Evolutionary conservation across 2,329 filamentous ascomycete species (phyloP).

Genomic region (Trichoderma sp.): DNA sequence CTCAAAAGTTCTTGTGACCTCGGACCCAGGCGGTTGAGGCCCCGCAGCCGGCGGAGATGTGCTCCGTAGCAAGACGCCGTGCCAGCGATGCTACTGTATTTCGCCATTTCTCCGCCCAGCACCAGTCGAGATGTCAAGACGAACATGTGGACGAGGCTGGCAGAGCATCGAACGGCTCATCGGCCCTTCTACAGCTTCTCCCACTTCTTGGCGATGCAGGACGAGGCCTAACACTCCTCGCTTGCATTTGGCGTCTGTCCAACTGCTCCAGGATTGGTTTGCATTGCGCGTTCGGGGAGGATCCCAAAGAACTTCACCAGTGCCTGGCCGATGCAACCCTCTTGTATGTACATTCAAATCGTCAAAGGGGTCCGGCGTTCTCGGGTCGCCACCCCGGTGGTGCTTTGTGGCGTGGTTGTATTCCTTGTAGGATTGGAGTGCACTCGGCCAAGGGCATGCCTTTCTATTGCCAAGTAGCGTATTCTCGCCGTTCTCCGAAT

Average conservation of each 20-base stretch:
- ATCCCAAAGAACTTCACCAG: slow-evolving; percentile 1
- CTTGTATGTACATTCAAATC: neutral
- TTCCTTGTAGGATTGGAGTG: neutral
- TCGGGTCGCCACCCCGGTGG: slow-evolving; percentile 14
- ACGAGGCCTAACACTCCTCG: slow-evolving; percentile 5
- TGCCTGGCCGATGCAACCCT: slow-evolving; percentile 23
- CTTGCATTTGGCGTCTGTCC: neutral
- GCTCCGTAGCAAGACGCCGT: slow-evolving; percentile 8
- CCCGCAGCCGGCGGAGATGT: slow-evolving; percentile 1
- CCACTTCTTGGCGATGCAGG: slow-evolving; percentile 16
- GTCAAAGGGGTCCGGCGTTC: neutral
- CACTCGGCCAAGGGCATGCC: slow-evolving; percentile 5
- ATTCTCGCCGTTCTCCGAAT: slow-evolving; percentile 9
- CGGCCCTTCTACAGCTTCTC: slow-evolving; percentile 19
- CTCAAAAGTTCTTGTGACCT: slow-evolving; percentile 15
- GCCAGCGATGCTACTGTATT: slow-evolving; percentile 6
- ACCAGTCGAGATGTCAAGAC: neutral
- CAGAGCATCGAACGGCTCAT: slow-evolving; percentile 18
- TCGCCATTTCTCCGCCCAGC: slow-evolving; percentile 4
- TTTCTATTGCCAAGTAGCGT: neutral
- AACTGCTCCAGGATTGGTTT: neutral
- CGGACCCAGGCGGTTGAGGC: neutral
- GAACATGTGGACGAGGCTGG: neutral
- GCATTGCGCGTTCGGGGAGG: neutral
- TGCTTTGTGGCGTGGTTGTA: neutral